A percentile compares a stretch with the other conserved stretches of the same genome.
phyloP scores from a whole-genome alignment of 2,329 filamentous ascomycete species.

The Lasiodiplodia sp. region DNA sequence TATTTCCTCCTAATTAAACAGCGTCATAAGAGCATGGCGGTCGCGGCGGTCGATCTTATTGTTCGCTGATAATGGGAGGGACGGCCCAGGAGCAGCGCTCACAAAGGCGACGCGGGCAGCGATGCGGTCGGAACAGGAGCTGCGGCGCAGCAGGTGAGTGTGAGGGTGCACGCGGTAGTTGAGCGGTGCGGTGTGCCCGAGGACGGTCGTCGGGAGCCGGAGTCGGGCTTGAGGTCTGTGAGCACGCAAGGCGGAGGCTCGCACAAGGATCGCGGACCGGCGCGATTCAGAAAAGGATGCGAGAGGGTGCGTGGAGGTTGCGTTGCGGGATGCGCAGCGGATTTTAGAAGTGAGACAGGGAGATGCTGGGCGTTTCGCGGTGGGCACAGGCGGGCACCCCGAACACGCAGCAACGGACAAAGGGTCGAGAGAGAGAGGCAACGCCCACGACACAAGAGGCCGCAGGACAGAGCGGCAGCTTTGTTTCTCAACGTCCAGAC shows the following conservation, averaged over 20 bases:
- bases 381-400: constrained; percentile 11
- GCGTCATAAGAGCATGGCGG: constrained; percentile 28
- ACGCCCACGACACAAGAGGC: constrained; percentile 11
- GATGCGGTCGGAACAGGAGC: constrained; percentile 17
- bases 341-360: constrained; percentile 28
- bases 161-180: constrained; percentile 7
- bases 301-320: constrained; percentile 15
- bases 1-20: constrained; percentile 27
- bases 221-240: constrained; percentile 8
- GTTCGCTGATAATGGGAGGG: constrained; percentile 9
- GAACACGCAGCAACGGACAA: constrained; percentile 8
- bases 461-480: constrained; percentile 18
- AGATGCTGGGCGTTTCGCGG: constrained; percentile 23
- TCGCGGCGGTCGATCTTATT: constrained; percentile 16
- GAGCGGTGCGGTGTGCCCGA: constrained; percentile 12
- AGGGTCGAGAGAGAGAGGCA: neutral
- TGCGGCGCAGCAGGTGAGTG: constrained; percentile 1
- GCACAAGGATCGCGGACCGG: constrained; percentile 28
- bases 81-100: neutral
- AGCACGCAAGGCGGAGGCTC: constrained; percentile 10
- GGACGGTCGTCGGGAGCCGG: constrained; percentile 1
- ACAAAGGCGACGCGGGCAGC: neutral
- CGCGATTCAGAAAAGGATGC: constrained; percentile 26
- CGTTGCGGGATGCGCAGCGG: constrained; percentile 20
- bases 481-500: constrained; percentile 27